These are phyloP conservation scores for Tulasnella sp. DNA, from an alignment of 768 basidiomycete species.

Conservation along the genomic window DNA sequence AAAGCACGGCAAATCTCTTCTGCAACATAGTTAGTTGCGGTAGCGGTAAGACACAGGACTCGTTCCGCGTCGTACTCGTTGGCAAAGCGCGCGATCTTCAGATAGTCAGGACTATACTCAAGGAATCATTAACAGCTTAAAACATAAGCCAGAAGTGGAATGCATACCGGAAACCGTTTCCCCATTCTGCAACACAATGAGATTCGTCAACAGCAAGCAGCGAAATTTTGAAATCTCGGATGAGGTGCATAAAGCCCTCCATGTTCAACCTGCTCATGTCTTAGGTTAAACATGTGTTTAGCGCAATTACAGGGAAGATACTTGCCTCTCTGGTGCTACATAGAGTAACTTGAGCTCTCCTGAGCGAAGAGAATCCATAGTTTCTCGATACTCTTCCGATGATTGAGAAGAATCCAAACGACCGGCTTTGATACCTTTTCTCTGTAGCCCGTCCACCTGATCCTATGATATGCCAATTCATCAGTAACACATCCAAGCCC, in stretches of 20 bases:
- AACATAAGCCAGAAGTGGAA: neutral
- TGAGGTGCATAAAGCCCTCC: constrained; percentile 34
- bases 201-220: constrained; percentile 40
- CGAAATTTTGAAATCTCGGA: constrained; percentile 32
- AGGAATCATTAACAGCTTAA: neutral
- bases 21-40: constrained; percentile 33
- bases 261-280: constrained; percentile 31
- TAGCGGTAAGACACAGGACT: constrained; percentile 36
- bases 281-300: neutral
- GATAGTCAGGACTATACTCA: constrained; percentile 19
- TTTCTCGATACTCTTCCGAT: constrained; percentile 24
- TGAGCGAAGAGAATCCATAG: constrained; percentile 28
- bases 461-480: constrained; percentile 19
- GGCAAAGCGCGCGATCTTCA: constrained; percentile 35
- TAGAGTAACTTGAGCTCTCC: constrained; percentile 37
- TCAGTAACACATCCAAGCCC: neutral
- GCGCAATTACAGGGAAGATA: neutral
- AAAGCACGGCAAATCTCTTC: constrained; percentile 36
- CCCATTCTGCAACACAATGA: constrained; percentile 38
- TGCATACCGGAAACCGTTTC: constrained; percentile 29
- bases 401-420: constrained; percentile 31
- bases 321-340: constrained; percentile 35
- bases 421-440: constrained; percentile 29
- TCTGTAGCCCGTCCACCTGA: constrained; percentile 29
- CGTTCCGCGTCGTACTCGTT: constrained; percentile 35